A percentile compares a stretch with the other conserved stretches of the same genome.
Conservation (phyloP, 2,329 filamentous ascomycete genomes). For the Colletotrichum salicis region DNA sequence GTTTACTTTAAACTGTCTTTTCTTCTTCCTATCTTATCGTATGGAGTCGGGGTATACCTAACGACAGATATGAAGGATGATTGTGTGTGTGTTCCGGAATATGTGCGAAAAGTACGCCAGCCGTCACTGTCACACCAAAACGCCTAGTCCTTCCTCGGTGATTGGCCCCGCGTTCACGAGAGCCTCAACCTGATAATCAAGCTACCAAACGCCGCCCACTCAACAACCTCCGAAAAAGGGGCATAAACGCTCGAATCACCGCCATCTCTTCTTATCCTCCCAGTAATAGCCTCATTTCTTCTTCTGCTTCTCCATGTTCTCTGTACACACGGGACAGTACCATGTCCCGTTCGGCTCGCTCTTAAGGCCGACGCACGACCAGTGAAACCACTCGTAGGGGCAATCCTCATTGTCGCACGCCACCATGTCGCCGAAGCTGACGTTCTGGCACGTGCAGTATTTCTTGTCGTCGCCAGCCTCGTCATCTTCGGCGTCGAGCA, state of each 20-base stretch:
- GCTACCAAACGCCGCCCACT: not conserved
- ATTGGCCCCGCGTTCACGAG: not conserved
- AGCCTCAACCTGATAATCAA: not conserved
- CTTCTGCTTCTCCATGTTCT: slow-evolving; percentile 57
- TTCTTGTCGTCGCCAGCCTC: slow-evolving; percentile 82
- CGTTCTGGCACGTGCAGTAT: slow-evolving; percentile 85
- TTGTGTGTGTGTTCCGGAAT: not conserved
- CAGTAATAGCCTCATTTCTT: slow-evolving; percentile 11
- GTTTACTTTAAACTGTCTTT: not conserved
- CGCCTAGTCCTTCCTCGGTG: not conserved
- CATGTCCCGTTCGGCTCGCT: slow-evolving; percentile 75
- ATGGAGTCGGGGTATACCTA: not conserved
- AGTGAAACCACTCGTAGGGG: slow-evolving; percentile 89
- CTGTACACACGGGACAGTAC: slow-evolving; percentile 73
- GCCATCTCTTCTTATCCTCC: not conserved
- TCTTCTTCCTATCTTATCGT: not conserved
- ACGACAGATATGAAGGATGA: not conserved
- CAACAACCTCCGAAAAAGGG: slow-evolving; percentile 6
- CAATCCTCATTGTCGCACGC: slow-evolving; percentile 87
- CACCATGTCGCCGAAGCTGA: slow-evolving; percentile 89
- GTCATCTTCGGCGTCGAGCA: slow-evolving; percentile 71
- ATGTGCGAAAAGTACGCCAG: not conserved
- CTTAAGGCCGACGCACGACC: slow-evolving; percentile 76
- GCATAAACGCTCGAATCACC: slow-evolving; percentile 22
- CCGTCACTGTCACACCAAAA: not conserved